Evolutionary conservation across 2,329 filamentous ascomycete species (phyloP).

Genomic region (Aciculosporium take): DNA sequence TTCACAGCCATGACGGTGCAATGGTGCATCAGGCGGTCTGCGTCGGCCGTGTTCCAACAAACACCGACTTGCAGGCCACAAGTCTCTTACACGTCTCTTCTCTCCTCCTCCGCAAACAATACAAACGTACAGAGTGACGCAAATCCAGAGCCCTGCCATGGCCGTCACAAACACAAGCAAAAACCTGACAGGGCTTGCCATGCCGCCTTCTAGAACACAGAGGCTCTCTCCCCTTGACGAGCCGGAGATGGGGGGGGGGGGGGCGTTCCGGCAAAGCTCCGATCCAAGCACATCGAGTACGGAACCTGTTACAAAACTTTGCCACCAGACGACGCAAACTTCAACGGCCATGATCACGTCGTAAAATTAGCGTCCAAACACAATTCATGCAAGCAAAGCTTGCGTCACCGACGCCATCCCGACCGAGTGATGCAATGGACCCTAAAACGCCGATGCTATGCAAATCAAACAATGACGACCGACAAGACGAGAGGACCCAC

Average conservation of each 20-base stretch:
- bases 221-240: not conserved
- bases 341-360: not conserved
- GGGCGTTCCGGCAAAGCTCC: not conserved
- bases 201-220: not conserved
- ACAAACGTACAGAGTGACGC: too few relatives aligned
- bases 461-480: not conserved
- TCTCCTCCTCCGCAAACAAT: too few relatives aligned
- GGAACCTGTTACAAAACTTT: not conserved
- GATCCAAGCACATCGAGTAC: not conserved
- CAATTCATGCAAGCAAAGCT: not conserved
- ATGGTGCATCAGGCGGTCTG: too few relatives aligned
- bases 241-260: not conserved
- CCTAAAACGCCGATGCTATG: slow-evolving; percentile 5
- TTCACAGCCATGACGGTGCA: too few relatives aligned
- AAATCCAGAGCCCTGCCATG: not conserved
- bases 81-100: too few relatives aligned
- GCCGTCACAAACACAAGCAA: not conserved
- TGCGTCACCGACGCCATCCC: not conserved
- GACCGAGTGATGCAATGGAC: not conserved
- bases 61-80: too few relatives aligned
- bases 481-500: not conserved
- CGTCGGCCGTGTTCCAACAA: too few relatives aligned
- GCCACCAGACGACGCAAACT: not conserved
- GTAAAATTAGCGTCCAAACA: not conserved
- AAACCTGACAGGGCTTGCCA: not conserved